Evolutionary conservation across 805 yeast genomes (phyloP), one percentile per base, ranked within the genome.

Genomic region (Sungouiozyma ichnusensis): DNA sequence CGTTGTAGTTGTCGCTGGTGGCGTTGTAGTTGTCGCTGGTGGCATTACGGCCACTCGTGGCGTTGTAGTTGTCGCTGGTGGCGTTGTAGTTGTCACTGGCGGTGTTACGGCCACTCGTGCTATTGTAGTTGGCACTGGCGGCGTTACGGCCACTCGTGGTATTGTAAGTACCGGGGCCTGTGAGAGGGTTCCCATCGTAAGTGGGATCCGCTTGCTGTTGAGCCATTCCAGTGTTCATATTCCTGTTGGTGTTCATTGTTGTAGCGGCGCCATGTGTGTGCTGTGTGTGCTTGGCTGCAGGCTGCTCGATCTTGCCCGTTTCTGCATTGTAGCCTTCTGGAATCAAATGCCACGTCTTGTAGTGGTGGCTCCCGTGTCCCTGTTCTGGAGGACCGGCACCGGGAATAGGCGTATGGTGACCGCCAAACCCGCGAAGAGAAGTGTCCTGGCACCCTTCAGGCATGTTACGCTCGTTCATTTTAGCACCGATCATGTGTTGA

Each of bases 351-450:
- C 46, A 48, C 5, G 42, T 16, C 1, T 18, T 32, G 3, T 40
- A n/a, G 18, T 44, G 41, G 19, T 44, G 44, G 8, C 38, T 37
- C 3, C 20, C 9, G 3, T 45, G 36, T 19, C 20, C 18, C 9
- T 19, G 7, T n/a, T 37, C 33, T 13, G 44, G 33, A 8, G n/a
- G 29, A 3, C 52, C 52, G 14, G 50, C 43, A 17, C 52, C 52
- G 16, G 51, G 51, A 8, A 48, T 20, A 3, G 52, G 48, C 1
- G 49, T 44, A n/a, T 17, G 27, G 8, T 24, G 9, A 2, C 45
- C 46, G 5, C 40, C 46, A 38, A 48, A 48, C 4, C 37, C 39
- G 2, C 44, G 45, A 13, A 38, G 18, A 1, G 48, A 33, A 3
- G 50, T 47, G n/a, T 48, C 20, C 20, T 43, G 38, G 11, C 38